A percentile compares a stretch with the other conserved stretches of the same genome.
Evolutionary conservation across 1,284 basidiomycete species (phyloP).

Genomic region (Boletus smithii): DNA sequence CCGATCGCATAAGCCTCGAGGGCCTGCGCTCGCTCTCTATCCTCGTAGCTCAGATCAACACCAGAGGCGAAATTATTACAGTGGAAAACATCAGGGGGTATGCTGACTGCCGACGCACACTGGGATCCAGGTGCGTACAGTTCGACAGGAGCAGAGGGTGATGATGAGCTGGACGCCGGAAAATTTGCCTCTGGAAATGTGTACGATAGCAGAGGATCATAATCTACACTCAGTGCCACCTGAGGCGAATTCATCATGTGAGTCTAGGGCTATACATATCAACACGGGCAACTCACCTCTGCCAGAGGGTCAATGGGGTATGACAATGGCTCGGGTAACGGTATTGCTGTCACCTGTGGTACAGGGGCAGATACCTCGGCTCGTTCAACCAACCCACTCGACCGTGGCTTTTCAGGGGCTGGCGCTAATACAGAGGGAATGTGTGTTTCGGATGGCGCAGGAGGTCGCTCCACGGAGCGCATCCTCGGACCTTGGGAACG

Average conservation of each 20-base stretch:
- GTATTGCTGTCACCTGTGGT: background rate
- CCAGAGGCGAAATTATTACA: slow-evolving; percentile 3
- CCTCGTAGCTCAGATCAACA: slow-evolving; percentile 12
- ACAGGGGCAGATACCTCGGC: background rate
- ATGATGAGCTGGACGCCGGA: slow-evolving; percentile 4
- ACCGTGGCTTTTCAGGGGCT: slow-evolving; percentile 6
- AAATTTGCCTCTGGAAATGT: too few species aligned
- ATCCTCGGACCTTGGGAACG: slow-evolving; percentile 9
- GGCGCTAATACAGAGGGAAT: slow-evolving; percentile 24
- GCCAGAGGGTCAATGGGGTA: background rate
- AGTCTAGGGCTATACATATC: background rate
- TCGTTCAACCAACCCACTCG: slow-evolving; percentile 4
- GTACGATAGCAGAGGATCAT: slow-evolving; percentile 5
- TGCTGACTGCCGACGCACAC: background rate
- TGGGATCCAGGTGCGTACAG: slow-evolving; percentile 1
- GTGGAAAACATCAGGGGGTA: slow-evolving; percentile 3
- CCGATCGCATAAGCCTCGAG: slow-evolving; percentile 33
- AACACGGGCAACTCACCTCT: slow-evolving; percentile 19
- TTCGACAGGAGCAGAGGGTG: background rate
- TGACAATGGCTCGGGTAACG: slow-evolving; percentile 9
- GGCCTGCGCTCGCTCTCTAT: slow-evolving; percentile 24
- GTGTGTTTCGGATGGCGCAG: background rate
- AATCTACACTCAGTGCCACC: background rate
- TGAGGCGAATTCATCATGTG: slow-evolving; percentile 2
- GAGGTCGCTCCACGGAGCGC: background rate